Evolutionary conservation across 306 rosid species (phyloP).

Genomic region (Acacia melanoxylon): DNA sequence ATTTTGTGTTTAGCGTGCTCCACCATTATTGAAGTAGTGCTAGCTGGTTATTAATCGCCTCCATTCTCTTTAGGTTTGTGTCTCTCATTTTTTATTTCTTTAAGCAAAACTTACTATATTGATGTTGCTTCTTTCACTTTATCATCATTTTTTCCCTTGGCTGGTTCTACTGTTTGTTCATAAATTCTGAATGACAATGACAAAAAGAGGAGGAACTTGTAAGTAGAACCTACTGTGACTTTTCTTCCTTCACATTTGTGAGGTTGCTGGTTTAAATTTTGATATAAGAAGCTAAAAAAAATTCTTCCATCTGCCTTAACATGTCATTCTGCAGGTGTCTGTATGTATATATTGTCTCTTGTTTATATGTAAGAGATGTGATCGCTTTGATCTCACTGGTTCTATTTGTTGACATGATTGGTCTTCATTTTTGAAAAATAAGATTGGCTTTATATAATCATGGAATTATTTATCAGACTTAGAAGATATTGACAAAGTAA

Average conservation of each 20-base stretch:
- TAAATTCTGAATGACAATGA: slow-evolving; percentile 54
- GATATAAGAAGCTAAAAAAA: slow-evolving; percentile 8
- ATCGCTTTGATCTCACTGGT: background rate
- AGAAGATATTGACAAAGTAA: background rate
- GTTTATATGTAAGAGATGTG: background rate
- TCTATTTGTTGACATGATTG: background rate
- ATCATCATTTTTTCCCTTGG: no score
- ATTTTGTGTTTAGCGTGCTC: no score
- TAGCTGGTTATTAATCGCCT: no score
- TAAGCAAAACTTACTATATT: no score
- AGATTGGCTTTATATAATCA: background rate
- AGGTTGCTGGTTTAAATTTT: slow-evolving; percentile 16
- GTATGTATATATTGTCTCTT: background rate
- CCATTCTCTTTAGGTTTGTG: no score
- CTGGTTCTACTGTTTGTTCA: no score
- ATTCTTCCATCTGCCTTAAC: background rate
- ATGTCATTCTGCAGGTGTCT: background rate
- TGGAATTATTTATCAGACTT: background rate
- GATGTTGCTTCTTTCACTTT: no score
- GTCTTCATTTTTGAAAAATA: background rate
- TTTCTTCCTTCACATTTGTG: slow-evolving; percentile 23
- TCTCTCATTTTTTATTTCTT: no score
- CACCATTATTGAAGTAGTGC: no score
- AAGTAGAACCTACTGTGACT: slow-evolving; percentile 35
- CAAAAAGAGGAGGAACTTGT: slow-evolving; percentile 89